phyloP scores from a whole-genome alignment of 106 monocot genomes.

The Dioscorea alata region DNA sequence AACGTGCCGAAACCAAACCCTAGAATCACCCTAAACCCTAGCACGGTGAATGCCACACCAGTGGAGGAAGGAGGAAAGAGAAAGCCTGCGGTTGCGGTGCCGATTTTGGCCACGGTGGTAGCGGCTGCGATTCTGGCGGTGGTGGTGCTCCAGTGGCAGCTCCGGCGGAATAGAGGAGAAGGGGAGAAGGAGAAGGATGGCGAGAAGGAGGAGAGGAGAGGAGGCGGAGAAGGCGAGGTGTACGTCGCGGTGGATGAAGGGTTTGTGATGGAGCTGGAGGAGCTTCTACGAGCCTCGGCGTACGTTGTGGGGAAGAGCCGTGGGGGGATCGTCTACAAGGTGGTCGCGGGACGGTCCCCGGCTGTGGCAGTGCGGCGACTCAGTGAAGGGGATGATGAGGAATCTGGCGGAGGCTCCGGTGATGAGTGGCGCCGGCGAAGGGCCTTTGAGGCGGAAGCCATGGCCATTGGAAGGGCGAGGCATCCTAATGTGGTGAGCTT shows the following conservation, averaged over 20 bases:
- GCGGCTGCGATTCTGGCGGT: conserved; percentile 32
- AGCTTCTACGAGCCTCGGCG: conserved; percentile 87
- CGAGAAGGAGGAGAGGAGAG: conserved; percentile 17
- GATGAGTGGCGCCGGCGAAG: conserved; percentile 57
- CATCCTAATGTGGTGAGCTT: conserved; percentile 72
- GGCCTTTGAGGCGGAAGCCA: conserved; percentile 73
- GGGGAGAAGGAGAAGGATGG: conserved; percentile 9
- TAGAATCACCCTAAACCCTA: conserved; percentile 18
- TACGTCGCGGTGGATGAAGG: conserved; percentile 81
- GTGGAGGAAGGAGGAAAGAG: conserved; percentile 9
- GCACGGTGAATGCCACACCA: conserved; percentile 13
- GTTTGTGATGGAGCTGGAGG: conserved; percentile 78
- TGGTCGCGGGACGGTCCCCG: conserved; percentile 40
- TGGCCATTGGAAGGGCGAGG: conserved; percentile 55
- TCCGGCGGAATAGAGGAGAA: conserved; percentile 30
- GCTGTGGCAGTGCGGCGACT: conserved; percentile 62
- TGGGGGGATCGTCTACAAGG: conserved; percentile 79
- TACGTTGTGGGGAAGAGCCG: conserved; percentile 93
- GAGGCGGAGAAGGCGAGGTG: conserved; percentile 36
- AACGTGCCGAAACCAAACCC: conserved; percentile 20
- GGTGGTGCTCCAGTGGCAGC: conserved; percentile 67
- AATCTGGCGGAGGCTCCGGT: conserved; percentile 5
- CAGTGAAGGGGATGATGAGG: conserved; percentile 60
- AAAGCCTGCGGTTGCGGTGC: conserved; percentile 27
- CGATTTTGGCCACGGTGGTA: conserved; percentile 50